Evolutionary conservation across 176 grass and related monocot species (phyloP).

Genomic region (bread wheat (Triticum aestivum)): DNA sequence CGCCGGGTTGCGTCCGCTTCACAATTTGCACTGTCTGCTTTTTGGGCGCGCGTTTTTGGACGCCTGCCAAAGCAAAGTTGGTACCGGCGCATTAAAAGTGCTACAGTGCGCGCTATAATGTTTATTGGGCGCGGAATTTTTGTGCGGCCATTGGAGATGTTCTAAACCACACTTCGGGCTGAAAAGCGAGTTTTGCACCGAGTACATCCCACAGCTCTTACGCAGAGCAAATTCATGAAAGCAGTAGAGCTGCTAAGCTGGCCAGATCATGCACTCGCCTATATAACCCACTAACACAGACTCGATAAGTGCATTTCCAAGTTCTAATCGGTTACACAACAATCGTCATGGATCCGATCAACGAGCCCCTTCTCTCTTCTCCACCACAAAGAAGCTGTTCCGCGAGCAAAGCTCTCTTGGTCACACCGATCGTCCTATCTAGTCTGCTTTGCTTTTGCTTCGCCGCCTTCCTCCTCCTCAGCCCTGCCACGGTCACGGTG

Average conservation of each 20-base stretch:
- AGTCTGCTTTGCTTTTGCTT: constrained; percentile 27
- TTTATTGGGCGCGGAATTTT: no score
- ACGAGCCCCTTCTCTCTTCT: constrained; percentile 42
- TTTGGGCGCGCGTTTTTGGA: no score
- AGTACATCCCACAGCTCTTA: no score
- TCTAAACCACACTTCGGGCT: no score
- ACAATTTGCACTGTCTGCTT: no score
- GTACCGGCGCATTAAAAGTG: no score
- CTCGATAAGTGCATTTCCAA: not conserved
- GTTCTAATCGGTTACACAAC: not conserved
- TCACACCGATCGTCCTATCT: constrained; percentile 9
- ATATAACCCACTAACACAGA: not conserved
- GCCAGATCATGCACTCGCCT: not conserved
- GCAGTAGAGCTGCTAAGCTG: not conserved
- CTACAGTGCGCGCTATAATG: no score
- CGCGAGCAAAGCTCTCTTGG: not conserved
- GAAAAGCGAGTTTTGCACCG: no score
- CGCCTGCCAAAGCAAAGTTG: no score
- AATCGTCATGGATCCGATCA: constrained; percentile 14
- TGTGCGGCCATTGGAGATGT: no score
- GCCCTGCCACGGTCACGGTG: not conserved
- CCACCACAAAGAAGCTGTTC: not conserved
- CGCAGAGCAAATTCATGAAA: not conserved
- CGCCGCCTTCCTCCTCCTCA: constrained; percentile 17
- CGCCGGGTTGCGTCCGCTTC: no score